Conservation (phyloP, 78 protist genomes). For the Dictyostelium firmibasis region DNA sequence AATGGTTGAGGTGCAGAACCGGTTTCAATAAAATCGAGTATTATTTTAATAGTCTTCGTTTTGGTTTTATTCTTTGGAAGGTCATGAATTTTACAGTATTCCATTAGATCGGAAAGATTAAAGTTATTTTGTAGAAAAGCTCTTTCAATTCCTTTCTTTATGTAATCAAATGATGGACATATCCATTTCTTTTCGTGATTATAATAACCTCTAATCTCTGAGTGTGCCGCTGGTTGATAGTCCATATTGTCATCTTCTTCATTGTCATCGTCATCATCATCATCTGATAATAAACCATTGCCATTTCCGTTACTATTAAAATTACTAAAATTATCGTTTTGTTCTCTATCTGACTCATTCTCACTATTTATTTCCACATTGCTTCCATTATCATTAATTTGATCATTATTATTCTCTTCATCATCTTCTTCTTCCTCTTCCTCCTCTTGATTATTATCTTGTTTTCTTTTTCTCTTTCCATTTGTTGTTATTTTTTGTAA, state of each 20-base stretch:
- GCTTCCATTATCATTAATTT: background rate
- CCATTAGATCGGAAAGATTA: background rate
- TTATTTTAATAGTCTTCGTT: background rate
- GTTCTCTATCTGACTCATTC: background rate
- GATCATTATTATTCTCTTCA: background rate
- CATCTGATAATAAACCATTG: background rate
- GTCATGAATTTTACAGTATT: background rate
- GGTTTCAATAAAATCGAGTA: background rate
- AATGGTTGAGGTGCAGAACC: background rate
- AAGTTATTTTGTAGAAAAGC: background rate
- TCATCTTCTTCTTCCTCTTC: background rate
- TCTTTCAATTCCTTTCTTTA: background rate
- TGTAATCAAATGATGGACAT: background rate
- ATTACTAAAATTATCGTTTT: background rate
- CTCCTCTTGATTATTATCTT: background rate
- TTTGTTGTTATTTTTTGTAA: background rate
- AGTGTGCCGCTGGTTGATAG: background rate
- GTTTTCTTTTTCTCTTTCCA: conserved; percentile 11
- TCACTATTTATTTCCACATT: background rate
- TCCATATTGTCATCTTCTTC: background rate
- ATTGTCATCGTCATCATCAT: background rate
- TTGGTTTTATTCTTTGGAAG: background rate
- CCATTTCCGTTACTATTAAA: background rate
- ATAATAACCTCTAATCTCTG: background rate
- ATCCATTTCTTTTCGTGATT: background rate